phyloP scores from a whole-genome alignment of 768 basidiomycete species.

The Amanita rubescens region DNA sequence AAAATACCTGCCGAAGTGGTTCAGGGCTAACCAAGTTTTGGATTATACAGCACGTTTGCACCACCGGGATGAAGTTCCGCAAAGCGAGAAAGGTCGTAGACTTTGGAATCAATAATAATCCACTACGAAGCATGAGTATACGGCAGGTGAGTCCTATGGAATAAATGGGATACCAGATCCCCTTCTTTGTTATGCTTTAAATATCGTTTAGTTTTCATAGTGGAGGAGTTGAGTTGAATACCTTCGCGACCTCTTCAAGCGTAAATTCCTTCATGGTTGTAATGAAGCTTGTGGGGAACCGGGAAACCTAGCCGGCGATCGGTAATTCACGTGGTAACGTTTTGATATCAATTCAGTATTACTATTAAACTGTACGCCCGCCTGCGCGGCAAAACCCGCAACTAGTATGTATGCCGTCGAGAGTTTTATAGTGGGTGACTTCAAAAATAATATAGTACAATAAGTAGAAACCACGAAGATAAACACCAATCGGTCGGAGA shows the following conservation, averaged over 20 bases:
- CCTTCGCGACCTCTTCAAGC: constrained; percentile 61
- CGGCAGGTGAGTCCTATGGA: background rate
- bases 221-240: constrained; percentile 19
- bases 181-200: constrained; percentile 80
- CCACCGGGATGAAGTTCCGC: constrained; percentile 83
- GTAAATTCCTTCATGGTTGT: constrained; percentile 31
- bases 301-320: background rate
- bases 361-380: too few relatives aligned
- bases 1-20: background rate
- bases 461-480: too few relatives aligned
- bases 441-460: too few relatives aligned
- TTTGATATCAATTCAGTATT: background rate
- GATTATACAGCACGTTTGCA: constrained; percentile 59
- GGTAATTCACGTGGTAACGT: background rate
- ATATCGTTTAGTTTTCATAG: background rate
- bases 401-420: too few relatives aligned
- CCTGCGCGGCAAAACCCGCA: too few relatives aligned
- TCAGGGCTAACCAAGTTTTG: constrained; percentile 49
- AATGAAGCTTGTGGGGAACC: background rate
- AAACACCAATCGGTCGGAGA: too few relatives aligned
- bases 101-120: constrained; percentile 75
- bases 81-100: constrained; percentile 79
- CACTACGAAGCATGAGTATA: constrained; percentile 39
- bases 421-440: too few relatives aligned
- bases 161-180: constrained; percentile 52